phyloP scores from a whole-genome alignment of 2,329 filamentous ascomycete species.

The Didymella segeticola region DNA sequence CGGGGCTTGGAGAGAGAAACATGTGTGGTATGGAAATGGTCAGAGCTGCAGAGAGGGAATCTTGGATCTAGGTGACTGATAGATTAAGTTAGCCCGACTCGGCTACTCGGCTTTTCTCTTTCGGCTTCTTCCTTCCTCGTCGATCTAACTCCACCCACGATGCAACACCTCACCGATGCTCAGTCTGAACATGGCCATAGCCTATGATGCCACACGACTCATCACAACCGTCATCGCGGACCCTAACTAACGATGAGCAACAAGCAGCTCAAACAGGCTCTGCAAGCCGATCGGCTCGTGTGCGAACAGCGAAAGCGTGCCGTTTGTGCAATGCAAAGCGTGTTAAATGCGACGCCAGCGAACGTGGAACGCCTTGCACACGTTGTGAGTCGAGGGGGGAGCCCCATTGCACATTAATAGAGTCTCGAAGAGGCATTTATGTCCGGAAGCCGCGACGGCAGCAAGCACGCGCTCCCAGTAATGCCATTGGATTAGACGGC shows the following conservation, averaged over 20 bases:
- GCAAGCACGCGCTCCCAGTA: neutral
- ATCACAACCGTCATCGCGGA: neutral
- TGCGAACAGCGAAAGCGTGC: constrained; percentile 12
- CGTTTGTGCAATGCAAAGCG: constrained; percentile 14
- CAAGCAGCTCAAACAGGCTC: neutral
- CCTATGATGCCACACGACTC: neutral
- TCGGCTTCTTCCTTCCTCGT: neutral
- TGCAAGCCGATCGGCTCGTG: constrained; percentile 1
- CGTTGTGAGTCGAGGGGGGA: constrained; percentile 10
- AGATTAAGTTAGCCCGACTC: too few relatives aligned
- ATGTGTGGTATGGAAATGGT: too few relatives aligned
- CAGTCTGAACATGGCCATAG: neutral
- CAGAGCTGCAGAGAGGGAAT: too few relatives aligned
- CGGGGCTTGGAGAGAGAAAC: too few relatives aligned
- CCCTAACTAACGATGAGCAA: neutral
- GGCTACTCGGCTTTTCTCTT: neutral
- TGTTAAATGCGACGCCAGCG: constrained; percentile 14
- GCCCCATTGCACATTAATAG: constrained; percentile 1
- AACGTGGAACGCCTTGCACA: constrained; percentile 9
- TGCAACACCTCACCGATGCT: neutral
- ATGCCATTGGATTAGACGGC: neutral
- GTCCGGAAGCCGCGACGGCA: constrained; percentile 9
- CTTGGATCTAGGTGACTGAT: too few relatives aligned
- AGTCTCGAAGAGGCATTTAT: constrained; percentile 14
- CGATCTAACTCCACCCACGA: neutral